Conservation (phyloP, 352 stramenopile genomes). For the Phytophthora vignae region DNA sequence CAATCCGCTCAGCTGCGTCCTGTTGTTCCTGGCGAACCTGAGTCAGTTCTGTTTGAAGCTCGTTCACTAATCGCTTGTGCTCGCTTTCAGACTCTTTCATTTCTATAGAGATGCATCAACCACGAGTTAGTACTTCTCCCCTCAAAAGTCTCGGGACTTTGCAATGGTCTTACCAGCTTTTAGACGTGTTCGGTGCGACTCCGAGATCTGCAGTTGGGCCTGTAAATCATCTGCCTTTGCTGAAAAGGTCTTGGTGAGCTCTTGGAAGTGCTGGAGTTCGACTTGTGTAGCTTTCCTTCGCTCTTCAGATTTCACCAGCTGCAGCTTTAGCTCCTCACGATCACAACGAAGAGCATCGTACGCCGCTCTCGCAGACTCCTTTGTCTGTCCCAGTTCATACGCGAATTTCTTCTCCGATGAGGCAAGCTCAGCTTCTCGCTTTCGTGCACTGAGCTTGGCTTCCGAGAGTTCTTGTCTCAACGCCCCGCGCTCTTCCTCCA, state of each 20-base stretch:
- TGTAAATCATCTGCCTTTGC: constrained; percentile 62
- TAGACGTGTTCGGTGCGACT: constrained; percentile 45
- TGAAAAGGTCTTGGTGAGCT: constrained; percentile 58
- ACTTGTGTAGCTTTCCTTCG: constrained; percentile 46
- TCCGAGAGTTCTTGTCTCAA: constrained; percentile 71
- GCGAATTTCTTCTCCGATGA: constrained; percentile 70
- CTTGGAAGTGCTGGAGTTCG: constrained; percentile 64
- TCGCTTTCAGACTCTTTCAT: constrained; percentile 42
- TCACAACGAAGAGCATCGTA: constrained; percentile 74
- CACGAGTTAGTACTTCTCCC: neutral
- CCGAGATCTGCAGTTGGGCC: constrained; percentile 55
- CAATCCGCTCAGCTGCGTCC: constrained; percentile 37
- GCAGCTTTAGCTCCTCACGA: constrained; percentile 63
- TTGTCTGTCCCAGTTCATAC: constrained; percentile 74
- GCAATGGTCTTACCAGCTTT: constrained; percentile 39
- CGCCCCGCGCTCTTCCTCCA: constrained; percentile 71
- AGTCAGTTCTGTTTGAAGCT: constrained; percentile 47
- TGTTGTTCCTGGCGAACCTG: constrained; percentile 41
- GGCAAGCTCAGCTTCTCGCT: constrained; percentile 59
- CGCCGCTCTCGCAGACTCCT: constrained; percentile 68
- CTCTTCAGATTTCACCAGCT: constrained; percentile 64
- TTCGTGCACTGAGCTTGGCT: constrained; percentile 56
- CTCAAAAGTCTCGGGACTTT: neutral
- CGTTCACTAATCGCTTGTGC: constrained; percentile 40
- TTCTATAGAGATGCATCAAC: constrained; percentile 35